phyloP scores from a whole-genome alignment of 768 basidiomycete species.

The Rhizopogon vinicolor region DNA sequence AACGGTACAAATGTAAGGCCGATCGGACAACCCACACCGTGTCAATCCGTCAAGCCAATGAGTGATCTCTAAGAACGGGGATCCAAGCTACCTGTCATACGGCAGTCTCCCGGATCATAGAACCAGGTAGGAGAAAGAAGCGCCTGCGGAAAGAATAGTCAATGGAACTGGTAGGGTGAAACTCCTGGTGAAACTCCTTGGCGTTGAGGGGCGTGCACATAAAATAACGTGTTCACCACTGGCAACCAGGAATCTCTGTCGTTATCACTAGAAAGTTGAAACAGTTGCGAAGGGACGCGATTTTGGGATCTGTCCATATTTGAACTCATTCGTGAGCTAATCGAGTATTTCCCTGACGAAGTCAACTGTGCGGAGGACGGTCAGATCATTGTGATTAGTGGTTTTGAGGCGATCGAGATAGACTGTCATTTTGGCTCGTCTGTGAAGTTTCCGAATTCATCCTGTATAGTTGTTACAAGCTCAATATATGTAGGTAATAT shows the following conservation, averaged over 20 bases:
- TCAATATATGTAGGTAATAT: constrained; percentile 26
- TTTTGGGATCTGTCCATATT: not conserved
- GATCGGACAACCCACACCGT: no score
- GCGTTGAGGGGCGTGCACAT: not conserved
- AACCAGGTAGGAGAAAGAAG: no score
- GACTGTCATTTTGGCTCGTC: not conserved
- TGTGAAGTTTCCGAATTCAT: not conserved
- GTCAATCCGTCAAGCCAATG: no score
- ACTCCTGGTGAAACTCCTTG: not conserved
- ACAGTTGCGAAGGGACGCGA: no score
- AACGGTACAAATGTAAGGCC: no score
- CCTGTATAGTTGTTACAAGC: constrained; percentile 5
- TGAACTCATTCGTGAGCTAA: no score
- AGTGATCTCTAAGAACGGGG: no score
- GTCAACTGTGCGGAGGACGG: not conserved
- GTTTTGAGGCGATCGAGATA: not conserved
- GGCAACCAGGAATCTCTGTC: not conserved
- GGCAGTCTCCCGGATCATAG: no score
- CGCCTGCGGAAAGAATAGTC: no score
- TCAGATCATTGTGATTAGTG: not conserved
- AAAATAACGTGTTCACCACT: not conserved
- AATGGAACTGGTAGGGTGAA: not conserved
- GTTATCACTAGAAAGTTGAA: not conserved
- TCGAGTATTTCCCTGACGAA: not conserved
- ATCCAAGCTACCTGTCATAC: no score